Conservation (phyloP, 768 basidiomycete species). For the Trametes coccinea region DNA sequence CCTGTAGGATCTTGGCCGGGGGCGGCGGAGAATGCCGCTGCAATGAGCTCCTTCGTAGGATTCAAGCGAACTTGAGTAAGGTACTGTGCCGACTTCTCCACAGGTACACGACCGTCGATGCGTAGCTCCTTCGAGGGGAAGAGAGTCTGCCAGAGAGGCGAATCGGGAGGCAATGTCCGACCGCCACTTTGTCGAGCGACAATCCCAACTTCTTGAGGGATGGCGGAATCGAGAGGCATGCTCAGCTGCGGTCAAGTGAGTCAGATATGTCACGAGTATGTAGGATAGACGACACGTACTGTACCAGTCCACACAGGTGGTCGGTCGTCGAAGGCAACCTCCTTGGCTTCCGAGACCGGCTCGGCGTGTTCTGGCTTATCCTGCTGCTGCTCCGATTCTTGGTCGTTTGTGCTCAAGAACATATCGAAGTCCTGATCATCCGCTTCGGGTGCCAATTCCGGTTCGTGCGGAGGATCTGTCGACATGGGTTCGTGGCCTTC, state of each 20-base stretch:
- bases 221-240: slow-evolving; percentile 77
- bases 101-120: slow-evolving; percentile 84
- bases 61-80: slow-evolving; percentile 78
- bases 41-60: slow-evolving; percentile 73
- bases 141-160: slow-evolving; percentile 71
- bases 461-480: slow-evolving; percentile 33
- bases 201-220: slow-evolving; percentile 65
- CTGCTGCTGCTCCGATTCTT: slow-evolving; percentile 29
- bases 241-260: slow-evolving; percentile 49
- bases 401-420: slow-evolving; percentile 70
- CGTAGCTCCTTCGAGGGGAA: slow-evolving; percentile 70
- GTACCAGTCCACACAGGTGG: slow-evolving; percentile 75
- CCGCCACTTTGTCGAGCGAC: slow-evolving; percentile 82
- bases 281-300: slow-evolving; percentile 41
- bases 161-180: slow-evolving; percentile 53
- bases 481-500: not conserved
- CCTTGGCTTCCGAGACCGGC: slow-evolving; percentile 41
- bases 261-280: not conserved
- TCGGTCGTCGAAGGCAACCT: slow-evolving; percentile 53
- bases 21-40: slow-evolving; percentile 68
- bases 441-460: slow-evolving; percentile 41
- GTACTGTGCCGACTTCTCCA: slow-evolving; percentile 75
- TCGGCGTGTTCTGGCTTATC: slow-evolving; percentile 17
- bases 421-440: slow-evolving; percentile 87
- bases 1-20: slow-evolving; percentile 42